Percentiles rank a stretch among this genome's conserved stretches.
These are phyloP conservation scores for Amaranthus tricolor DNA, from an alignment of 179 eudicot species.

Conservation along the genomic window DNA sequence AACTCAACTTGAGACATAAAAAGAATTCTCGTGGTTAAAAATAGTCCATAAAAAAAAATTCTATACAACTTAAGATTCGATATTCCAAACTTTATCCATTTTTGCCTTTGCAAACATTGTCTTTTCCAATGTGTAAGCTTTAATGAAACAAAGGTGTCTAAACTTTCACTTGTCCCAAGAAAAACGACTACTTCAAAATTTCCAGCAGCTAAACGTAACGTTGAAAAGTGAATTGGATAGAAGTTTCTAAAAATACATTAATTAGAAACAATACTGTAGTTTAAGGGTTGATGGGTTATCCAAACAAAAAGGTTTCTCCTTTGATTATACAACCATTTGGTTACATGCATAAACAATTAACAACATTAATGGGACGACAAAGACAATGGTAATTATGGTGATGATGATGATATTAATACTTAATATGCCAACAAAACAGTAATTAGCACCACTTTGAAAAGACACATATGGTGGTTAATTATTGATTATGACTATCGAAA, in stretches of 20 bases:
- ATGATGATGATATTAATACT: neutral
- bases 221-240: neutral
- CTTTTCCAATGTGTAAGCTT: no score
- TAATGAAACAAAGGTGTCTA: neutral
- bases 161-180: neutral
- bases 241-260: neutral
- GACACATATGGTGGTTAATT: neutral
- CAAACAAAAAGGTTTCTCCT: neutral
- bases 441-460: neutral
- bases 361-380: constrained; percentile 4
- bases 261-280: neutral
- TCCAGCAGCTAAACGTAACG: neutral
- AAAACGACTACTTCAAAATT: neutral
- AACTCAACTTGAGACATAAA: no score
- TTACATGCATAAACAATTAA: constrained; percentile 12
- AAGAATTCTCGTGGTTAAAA: no score
- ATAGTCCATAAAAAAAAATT: no score
- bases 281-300: neutral
- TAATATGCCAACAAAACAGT: neutral
- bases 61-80: no score
- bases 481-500: neutral
- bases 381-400: neutral
- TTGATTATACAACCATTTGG: neutral
- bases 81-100: no score
- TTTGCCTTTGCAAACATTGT: no score